Evolutionary conservation across 2,329 filamentous ascomycete species (phyloP).

Genomic region (Fusarium verticillioides): DNA sequence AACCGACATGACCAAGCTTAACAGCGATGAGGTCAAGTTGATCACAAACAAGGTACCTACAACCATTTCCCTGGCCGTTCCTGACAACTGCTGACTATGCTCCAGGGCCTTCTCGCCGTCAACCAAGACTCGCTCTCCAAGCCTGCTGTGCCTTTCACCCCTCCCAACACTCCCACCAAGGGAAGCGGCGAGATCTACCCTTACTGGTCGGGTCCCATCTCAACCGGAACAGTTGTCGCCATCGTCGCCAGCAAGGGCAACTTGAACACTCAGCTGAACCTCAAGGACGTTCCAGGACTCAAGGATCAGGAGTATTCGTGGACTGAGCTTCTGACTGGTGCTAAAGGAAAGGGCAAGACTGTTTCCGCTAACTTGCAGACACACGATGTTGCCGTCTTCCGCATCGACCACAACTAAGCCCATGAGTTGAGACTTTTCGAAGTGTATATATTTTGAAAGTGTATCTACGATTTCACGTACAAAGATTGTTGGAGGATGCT

Average conservation of each 20-base stretch:
- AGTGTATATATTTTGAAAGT: neutral
- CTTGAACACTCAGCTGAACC: conserved; percentile 12
- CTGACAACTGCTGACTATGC: neutral
- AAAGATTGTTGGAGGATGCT: neutral
- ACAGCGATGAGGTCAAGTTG: conserved; percentile 4
- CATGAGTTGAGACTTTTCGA: too few relatives aligned
- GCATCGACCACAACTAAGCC: conserved; percentile 6
- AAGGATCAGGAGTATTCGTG: conserved; percentile 19
- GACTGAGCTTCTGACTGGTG: conserved; percentile 19
- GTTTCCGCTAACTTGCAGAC: conserved; percentile 12
- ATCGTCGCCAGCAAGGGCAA: conserved; percentile 20
- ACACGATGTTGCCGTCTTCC: conserved; percentile 19
- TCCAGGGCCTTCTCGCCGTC: conserved; percentile 15
- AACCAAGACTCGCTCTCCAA: conserved; percentile 25
- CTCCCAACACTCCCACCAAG: conserved; percentile 14
- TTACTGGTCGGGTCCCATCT: conserved; percentile 25
- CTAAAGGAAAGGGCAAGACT: conserved; percentile 19
- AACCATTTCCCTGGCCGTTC: accelerated
- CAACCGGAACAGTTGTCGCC: conserved; percentile 18
- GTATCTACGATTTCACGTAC: neutral
- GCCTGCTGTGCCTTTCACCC: conserved; percentile 24
- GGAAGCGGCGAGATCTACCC: conserved; percentile 16
- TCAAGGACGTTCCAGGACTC: conserved; percentile 19
- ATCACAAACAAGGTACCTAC: conserved; percentile 20
- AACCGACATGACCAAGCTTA: conserved; percentile 24